Evolutionary conservation across 2,329 filamentous ascomycete species (phyloP).

Genomic region (Aspergillus cejpii): DNA sequence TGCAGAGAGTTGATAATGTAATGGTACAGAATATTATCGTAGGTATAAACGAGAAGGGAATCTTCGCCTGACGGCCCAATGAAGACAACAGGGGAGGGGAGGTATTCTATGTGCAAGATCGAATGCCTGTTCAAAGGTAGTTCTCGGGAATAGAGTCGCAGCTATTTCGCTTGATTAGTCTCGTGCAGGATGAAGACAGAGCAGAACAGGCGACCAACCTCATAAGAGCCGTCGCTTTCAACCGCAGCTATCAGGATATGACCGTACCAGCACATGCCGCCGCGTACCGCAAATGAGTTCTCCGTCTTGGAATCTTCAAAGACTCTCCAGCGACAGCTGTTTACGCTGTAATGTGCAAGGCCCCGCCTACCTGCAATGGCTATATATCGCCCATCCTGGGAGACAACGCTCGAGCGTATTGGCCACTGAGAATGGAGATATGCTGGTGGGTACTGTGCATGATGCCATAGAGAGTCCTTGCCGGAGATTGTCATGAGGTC

Average conservation of each 20-base stretch:
- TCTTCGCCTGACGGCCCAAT: slow-evolving; percentile 86
- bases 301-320: slow-evolving; percentile 76
- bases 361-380: slow-evolving; percentile 92
- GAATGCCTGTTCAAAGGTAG: slow-evolving; percentile 65
- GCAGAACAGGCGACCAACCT: slow-evolving; percentile 42
- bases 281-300: slow-evolving; percentile 84
- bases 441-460: slow-evolving; percentile 71
- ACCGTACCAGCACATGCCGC: slow-evolving; percentile 98
- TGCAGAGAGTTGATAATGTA: slow-evolving; percentile 74
- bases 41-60: slow-evolving; percentile 91
- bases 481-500: slow-evolving; percentile 87
- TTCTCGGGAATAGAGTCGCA: slow-evolving; percentile 91
- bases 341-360: slow-evolving; percentile 89
- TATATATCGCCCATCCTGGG: slow-evolving; percentile 85
- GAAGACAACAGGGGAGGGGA: slow-evolving; percentile 82
- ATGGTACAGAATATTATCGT: slow-evolving; percentile 92
- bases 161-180: slow-evolving; percentile 34
- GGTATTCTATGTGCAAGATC: slow-evolving; percentile 66
- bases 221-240: slow-evolving; percentile 74
- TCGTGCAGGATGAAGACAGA: not conserved
- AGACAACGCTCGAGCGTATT: slow-evolving; percentile 78
- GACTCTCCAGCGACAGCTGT: slow-evolving; percentile 91
- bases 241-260: slow-evolving; percentile 90
- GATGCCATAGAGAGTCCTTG: slow-evolving; percentile 92
- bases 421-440: slow-evolving; percentile 94